Base-by-base conservation (phyloP, 2,329 filamentous ascomycete species). In the Talaromyces sp. region DNA sequence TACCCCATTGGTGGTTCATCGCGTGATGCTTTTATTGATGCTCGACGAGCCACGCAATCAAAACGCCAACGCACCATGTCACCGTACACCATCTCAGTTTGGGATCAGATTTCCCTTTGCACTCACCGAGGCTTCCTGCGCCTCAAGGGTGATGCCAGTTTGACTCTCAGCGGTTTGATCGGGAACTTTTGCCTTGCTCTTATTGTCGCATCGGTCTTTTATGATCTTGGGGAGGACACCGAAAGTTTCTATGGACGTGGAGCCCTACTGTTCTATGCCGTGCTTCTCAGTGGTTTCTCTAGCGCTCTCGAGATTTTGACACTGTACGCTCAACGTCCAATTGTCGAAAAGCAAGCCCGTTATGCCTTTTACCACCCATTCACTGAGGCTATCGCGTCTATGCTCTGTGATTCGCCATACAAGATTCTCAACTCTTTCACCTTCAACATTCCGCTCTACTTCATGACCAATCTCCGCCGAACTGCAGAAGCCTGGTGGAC, bases 301-400 rank as follows among this genome's bases (percentile, higher is more conserved):
- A 90, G 88, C 74, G 90, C 90, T 64, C 84, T 95, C 45, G 92
- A 95, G 83, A 95, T 97, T 74, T 78, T 95, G 38, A 93, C 91
- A 0, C 84, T 97, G 4, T 97, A 95, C 74, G 87, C 91, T 1
- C 93, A 97, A 85, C 89, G 93, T 43, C 90, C 91, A 1, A 96
- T 97, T 71, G 92, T 97, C 67, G 92, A 97, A 75, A 97, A 97
- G 76, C 93, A 97, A 71, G 81, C 85, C 64, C 88, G 90, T 65
- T 97, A 96, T 75, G 92, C 93, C 19, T 84, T 97, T 19, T 96
- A 97, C 72, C 93, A 96, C 72, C 92, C 93, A 0, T 93, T 90
- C 10, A 90, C 92, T 17, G 93, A 97, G 82, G 91, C 92, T n/a
- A 84, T 92, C 66, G 88, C 91, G 0, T 95, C 91, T 10, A 95